Conservation (phyloP, 2,329 filamentous ascomycete species). For the Claviceps pazoutovae region DNA sequence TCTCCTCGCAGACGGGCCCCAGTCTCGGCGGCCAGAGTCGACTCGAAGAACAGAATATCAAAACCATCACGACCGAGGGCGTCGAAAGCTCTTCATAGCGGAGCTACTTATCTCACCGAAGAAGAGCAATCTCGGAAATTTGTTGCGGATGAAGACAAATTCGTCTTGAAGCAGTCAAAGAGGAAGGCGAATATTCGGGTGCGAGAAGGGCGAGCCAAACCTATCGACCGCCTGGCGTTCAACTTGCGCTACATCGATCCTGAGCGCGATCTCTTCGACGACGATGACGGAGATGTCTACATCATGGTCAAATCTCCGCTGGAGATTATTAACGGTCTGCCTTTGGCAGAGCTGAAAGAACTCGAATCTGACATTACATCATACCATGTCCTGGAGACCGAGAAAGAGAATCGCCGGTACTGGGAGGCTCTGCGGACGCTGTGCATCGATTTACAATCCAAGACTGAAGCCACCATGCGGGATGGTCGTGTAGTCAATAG, state of each 20-base stretch:
- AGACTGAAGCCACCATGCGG: slow-evolving; percentile 42
- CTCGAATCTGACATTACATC: slow-evolving; percentile 68
- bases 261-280: slow-evolving; percentile 73
- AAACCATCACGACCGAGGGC: slow-evolving; percentile 29
- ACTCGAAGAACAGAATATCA: slow-evolving; percentile 40
- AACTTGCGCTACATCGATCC: slow-evolving; percentile 79
- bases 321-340: slow-evolving; percentile 62
- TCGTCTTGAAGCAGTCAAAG: slow-evolving; percentile 92
- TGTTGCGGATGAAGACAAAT: slow-evolving; percentile 88
- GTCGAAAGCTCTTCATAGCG: slow-evolving; percentile 15
- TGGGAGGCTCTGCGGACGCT: slow-evolving; percentile 86
- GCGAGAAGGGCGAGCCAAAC: slow-evolving; percentile 76
- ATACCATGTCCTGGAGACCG: slow-evolving; percentile 73
- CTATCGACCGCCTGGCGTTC: slow-evolving; percentile 88
- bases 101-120: slow-evolving; percentile 45
- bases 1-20: slow-evolving; percentile 33
- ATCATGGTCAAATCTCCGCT: slow-evolving; percentile 70
- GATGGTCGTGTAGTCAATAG: slow-evolving; percentile 68
- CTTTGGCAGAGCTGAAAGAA: slow-evolving; percentile 52
- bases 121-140: slow-evolving; percentile 70
- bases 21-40: slow-evolving; percentile 37
- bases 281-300: slow-evolving; percentile 58
- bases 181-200: slow-evolving; percentile 95
- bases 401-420: slow-evolving; percentile 66
- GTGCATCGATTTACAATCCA: slow-evolving; percentile 60